Evolutionary conservation across 2,329 filamentous ascomycete genomes (phyloP), one percentile per base, ranked within the genome.

Genomic region (Aspergillus quadrilineatus): DNA sequence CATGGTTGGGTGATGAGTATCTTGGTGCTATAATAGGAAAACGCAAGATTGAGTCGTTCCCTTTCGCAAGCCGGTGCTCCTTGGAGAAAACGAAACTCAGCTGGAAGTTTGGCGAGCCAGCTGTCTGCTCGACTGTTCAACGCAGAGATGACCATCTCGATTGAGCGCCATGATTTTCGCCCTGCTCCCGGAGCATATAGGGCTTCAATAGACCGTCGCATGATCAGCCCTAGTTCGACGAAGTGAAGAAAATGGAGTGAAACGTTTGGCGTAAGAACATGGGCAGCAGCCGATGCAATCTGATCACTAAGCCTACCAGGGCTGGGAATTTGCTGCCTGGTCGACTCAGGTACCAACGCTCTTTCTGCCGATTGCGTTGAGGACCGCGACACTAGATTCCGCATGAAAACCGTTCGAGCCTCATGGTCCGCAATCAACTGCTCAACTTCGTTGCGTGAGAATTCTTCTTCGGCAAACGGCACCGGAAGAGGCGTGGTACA

Each of bases 1-100:
- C 74, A 78, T 29, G 76, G 77, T 43, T 77, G 75, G 43, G 74
- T 67, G 28, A 77, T 72, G 10, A 76, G 67, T 47, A 76, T 69
- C 50, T 73, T 75, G n/a, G 72, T 70, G 51, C 75, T 75, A 55
- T 76, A 76, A 61, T 73, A 79, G 50, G 67, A 66, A 58, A 79
- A 75, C 4, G 69, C 75, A 8, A 79, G 65, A 55, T 65, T 64
- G 30, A 70, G 57, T 26, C 75, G 68, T 49, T 71, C 67, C 46
- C 71, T 67, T 28, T 70, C 64, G 37, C 69, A 73, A 4, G 56
- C 63, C 1, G 62, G 61, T 8, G 62, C 55, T 41, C 62, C 62
- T 46, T 70, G 66, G 6, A 67, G 61, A 47, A 74, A 73, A 39
- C 69, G 65, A 50, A 77, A 75, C 6, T 69, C 67, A n/a, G 61